These are phyloP conservation scores for Eurotiales sp. DNA, from an alignment of 2,329 filamentous ascomycete genomes.

Conservation along the genomic window DNA sequence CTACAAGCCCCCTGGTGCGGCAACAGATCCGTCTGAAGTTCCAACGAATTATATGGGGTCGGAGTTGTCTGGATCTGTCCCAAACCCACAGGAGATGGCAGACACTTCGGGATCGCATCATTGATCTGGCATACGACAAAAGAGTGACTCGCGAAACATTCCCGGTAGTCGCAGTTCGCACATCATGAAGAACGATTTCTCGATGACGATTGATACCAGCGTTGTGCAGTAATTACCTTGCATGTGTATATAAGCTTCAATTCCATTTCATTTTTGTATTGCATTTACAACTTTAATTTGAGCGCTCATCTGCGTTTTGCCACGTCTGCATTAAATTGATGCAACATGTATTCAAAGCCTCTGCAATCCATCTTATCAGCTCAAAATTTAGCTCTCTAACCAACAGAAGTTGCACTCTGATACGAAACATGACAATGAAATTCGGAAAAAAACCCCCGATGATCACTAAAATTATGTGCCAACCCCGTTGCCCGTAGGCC, in stretches of 20 bases:
- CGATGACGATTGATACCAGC: neutral
- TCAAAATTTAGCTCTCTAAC: too few species aligned
- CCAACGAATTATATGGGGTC: neutral
- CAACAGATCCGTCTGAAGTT: neutral
- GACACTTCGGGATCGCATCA: constrained; percentile 65
- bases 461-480: too few species aligned
- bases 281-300: neutral
- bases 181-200: neutral
- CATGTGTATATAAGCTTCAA: constrained; percentile 8
- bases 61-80: constrained; percentile 5
- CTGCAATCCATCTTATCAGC: too few species aligned
- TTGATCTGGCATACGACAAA: constrained; percentile 67
- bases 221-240: constrained; percentile 4
- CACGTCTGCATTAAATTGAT: too few species aligned
- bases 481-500: too few species aligned
- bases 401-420: too few species aligned
- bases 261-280: neutral
- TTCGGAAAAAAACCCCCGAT: too few species aligned
- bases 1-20: constrained; percentile 4
- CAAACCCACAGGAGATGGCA: constrained; percentile 54
- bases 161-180: too few species aligned
- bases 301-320: neutral
- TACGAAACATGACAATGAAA: too few species aligned
- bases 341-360: neutral
- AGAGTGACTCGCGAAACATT: neutral